Base-by-base conservation (phyloP, 306 rosid genomes). In the Echinosophora koreensis region DNA sequence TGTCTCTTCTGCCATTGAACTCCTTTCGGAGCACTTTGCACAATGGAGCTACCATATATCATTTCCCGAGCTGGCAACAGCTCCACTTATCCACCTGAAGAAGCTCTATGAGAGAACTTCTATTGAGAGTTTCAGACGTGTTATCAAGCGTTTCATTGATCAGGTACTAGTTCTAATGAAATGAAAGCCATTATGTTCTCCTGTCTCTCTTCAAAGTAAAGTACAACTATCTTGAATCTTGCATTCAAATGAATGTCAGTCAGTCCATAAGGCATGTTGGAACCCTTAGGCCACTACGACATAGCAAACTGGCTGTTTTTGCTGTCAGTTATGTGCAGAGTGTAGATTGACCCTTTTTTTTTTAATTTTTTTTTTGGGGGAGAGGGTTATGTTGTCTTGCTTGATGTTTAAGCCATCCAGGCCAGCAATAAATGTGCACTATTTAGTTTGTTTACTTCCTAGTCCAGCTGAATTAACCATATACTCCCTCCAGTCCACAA, bases 31-130 rank as follows among this genome's bases (percentile, higher is more conserved):
- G 69, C 97, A 95, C 80, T 95, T 92, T 82, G 66, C 87, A 65
- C 97, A 90, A 79, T 95, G 99, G 97, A 92, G 91, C 79, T 83
- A 84, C 83, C 87, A 90, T 73, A 78, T 95, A 80, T 90, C 99
- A 69, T 92, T 95, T 85, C 97, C 97, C 5, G 99, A 95, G 79
- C 81, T 95, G 46, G 97, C 96, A 50, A 88, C 89, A 47, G 84
- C 88, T 83, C 91, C 99, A 30, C 91, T 95, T 37, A 60, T 89
- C 57, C 87, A 79, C 83, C 77, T 95, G 71, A 89, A 83, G 86
- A 95, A 95, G 87, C 84, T 92, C 64, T 82, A 73, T 17, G 93
- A 87, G 71, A 83, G 34, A 69, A 87, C 92, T 66, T 80, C 91
- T 27, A 54, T 80, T n/a, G 99, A 95, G 84, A 89, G 87, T 84